Base-by-base conservation (phyloP, 768 basidiomycete genomes). In the Pulveroboletus frians region DNA sequence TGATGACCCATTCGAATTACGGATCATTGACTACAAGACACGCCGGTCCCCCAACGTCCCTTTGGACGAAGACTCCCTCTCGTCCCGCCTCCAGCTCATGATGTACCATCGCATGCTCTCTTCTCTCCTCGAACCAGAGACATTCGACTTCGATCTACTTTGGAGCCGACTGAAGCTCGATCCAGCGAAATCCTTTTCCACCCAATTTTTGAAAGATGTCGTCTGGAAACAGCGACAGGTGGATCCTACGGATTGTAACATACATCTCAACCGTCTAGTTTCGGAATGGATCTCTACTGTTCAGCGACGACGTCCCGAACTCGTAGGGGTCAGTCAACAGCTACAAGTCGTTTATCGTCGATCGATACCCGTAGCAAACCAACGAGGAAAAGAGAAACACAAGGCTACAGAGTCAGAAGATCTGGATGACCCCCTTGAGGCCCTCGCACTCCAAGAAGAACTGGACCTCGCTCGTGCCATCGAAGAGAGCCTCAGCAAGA, bases 71-170 rank as follows among this genome's bases (percentile, higher is more conserved):
- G 87, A 89, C 53, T 74, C 80, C 0, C 61, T 76, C 13, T 62
- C 80, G 1, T 74, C 87, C 0, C 77, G 78, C 7, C 67, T 89
- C 31, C 89, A 92, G 61, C 74, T 91, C 5, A 88, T 88, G 84
- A 67, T 89, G 32, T 92, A 92, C 60, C 76, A 79, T 56, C 79
- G 79, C 15, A 77, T 92, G 44, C 72, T 92, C 32, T 70, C 73
- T 18, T 66, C 68, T 4, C 67, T 88, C 11, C 61, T 83, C 17
- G 65, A 76, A 3, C 71, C 72, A 1, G 53, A 54, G 32, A 43
- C 57, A 0, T 77, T 81, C 50, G 74, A 83, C 55, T 87, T 84
- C 57, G 39, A 63, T 20, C 46, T 59, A 0, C 55, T 90, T 9
- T 89, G 84, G 82, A 54, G 50, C 13, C 68, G 65, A 21, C 58